Base-by-base conservation (phyloP, 1,139 yeast species). In the Candida frijolesensis region DNA sequence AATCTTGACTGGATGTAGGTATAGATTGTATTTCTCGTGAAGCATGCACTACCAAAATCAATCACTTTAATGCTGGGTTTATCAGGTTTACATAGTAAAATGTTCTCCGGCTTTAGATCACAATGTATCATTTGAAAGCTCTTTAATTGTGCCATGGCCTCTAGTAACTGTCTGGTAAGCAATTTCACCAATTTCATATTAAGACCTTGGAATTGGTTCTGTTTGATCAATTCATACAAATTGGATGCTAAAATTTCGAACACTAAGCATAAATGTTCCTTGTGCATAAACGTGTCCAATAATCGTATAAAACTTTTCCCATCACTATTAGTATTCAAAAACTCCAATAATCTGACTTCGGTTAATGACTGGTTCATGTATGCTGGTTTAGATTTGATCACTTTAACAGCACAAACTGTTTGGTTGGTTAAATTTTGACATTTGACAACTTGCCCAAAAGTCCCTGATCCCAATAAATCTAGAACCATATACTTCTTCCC, bases 401-500 rank as follows among this genome's bases (percentile, higher is more conserved):
- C 96, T 67, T 94, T 94, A 41, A 95, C 96, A 0, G 99, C 99
- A 43, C 92, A 90, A 25, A 94, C 84, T 54, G 90, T 92, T 63
- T 90, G 95, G 44, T 95, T 91, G 45, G 84, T 75, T 67, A 94
- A 76, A 66, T 94, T 91, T 68, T 94, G 99, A 70, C 98, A 94
- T 69, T 94, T 94, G 33, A 92, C 98, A 49, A 95, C 99, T 68
- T 94, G 99, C 4, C 99, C 99, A 77, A 95, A 94, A 0, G 99
- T 92, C 3, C 99, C 99, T 57, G 92, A 94, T 0, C 99, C 99
- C 44, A 95, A 71, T 22, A 94, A 79, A 67, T 94, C 98, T 55
- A 94, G 72, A 3, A 95, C 97, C 61, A 94, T 78, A 64, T 92
- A 92, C 63, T 89, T 86, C 51, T 94, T 76, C 50, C 91, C 92